A percentile compares a stretch with the other conserved stretches of the same genome.
Evolutionary conservation across 208 protist species (phyloP).

Genomic region (Crithidia sp.): DNA sequence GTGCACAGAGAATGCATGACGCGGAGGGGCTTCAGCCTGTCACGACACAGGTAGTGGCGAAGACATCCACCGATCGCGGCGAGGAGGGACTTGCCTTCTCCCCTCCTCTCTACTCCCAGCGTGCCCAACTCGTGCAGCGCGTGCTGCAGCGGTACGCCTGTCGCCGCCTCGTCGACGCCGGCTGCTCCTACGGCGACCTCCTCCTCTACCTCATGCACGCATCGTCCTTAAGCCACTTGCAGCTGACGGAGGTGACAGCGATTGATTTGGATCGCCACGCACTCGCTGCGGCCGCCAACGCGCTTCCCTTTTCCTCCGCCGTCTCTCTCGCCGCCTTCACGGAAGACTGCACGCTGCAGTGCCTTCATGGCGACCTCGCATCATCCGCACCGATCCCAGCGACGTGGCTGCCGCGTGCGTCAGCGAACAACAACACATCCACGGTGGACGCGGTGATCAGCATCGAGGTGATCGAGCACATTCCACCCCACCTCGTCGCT

Average conservation of each 20-base stretch:
- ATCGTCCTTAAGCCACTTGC: conserved; percentile 15
- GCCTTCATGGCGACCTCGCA: conserved; percentile 57
- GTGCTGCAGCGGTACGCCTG: conserved; percentile 35
- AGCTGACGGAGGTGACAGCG: conserved; percentile 36
- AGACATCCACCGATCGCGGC: too few relatives aligned
- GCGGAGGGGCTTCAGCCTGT: too few relatives aligned
- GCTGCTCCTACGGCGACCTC: conserved; percentile 48
- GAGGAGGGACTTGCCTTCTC: conserved; percentile 30
- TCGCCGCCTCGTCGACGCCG: conserved; percentile 50
- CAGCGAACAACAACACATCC: background rate
- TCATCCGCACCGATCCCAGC: conserved; percentile 15
- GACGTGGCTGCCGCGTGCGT: conserved; percentile 11
- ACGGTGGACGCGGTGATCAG: conserved; percentile 53
- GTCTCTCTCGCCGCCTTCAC: conserved; percentile 25
- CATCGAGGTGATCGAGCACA: conserved; percentile 71
- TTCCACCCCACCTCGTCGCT: conserved; percentile 43
- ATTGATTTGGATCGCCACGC: conserved; percentile 39
- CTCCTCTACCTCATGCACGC: conserved; percentile 33
- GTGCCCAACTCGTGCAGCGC: conserved; percentile 33
- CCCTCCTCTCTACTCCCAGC: conserved; percentile 55
- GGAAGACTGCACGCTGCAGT: conserved; percentile 30
- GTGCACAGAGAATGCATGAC: too few relatives aligned
- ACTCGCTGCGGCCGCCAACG: conserved; percentile 14
- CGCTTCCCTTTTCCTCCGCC: conserved; percentile 10
- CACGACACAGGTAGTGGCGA: too few relatives aligned